Evolutionary conservation across 78 protist species (phyloP), one percentile per base, ranked within the genome.

Genomic region (Polysphondylium violaceum): DNA sequence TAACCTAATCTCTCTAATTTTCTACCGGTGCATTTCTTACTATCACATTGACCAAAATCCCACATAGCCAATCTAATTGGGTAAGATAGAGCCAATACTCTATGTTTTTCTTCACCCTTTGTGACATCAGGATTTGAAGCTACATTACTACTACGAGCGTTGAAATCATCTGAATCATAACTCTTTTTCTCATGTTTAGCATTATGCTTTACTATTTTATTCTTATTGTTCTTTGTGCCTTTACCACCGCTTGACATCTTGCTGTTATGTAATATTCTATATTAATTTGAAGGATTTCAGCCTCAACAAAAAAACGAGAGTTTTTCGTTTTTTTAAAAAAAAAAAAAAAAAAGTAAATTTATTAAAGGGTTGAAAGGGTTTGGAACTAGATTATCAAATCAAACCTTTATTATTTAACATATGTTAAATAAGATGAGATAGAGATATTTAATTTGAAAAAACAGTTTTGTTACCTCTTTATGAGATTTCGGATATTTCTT

Each of bases 11-110:
- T 95, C 17, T 36, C 86, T 31, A 97, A 87, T 51, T 96, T 96
- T 40, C 85, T 25, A 25, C 99, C 99, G 0, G 98, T 96, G 78
- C 98, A 96, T 14, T 95, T 73, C 58, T 88, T 76, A 16, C 97
- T 56, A 55, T 98, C 99, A 56, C 98, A 97, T 68, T 98, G 99
- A 65, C 86, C 94, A 53, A 96, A 97, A 60, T 97, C 90, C 90
- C 90, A 83, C 90, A 83, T 83, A 1, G 59, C 64, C 31, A 83
- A 58, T 35, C 69, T 83, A 58, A 83, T 67, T 21, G 90, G 90
- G 16, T 56, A 83, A 14, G 65, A 29, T 58, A 40, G 33, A 29
- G 79, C 78, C 29, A 69, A 29, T 21, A 83, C 69, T 33, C 90
- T 38, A 44, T 83, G 90, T 69, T 50, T 83, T 36, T 83, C 90